These are phyloP conservation scores for Tolypocladium tropicale DNA, from an alignment of 2,329 filamentous ascomycete species.

Conservation along the genomic window DNA sequence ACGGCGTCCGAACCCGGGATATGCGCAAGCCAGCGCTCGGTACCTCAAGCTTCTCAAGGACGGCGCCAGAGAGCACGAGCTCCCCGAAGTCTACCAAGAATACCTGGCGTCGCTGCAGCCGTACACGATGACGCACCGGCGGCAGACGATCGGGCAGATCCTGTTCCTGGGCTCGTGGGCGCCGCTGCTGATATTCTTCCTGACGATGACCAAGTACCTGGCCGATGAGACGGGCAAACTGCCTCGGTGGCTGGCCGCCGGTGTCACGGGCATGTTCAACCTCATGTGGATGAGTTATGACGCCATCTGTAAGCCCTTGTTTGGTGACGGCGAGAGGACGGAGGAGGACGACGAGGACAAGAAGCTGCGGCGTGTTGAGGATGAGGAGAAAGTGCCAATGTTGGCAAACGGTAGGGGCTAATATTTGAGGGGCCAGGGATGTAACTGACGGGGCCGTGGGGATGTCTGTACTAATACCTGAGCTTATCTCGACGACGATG, in stretches of 20 bases:
- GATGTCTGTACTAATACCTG: background rate
- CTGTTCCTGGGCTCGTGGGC: slow-evolving; percentile 51
- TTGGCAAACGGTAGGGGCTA: background rate
- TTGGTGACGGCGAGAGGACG: slow-evolving; percentile 79
- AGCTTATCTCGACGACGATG: background rate
- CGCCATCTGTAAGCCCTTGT: slow-evolving; percentile 42
- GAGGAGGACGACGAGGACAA: slow-evolving; percentile 12
- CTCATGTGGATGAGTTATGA: slow-evolving; percentile 37
- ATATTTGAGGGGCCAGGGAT: background rate
- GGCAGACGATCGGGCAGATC: slow-evolving; percentile 55
- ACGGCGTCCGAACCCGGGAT: slow-evolving; percentile 53
- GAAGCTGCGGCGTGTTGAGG: slow-evolving; percentile 4
- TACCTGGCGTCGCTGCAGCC: slow-evolving; percentile 61
- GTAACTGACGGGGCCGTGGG: background rate
- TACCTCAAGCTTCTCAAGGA: slow-evolving; percentile 73
- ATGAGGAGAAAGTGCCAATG: slow-evolving; percentile 15
- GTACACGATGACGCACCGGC: slow-evolving; percentile 57
- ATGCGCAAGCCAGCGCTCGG: slow-evolving; percentile 73
- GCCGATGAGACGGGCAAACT: slow-evolving; percentile 56
- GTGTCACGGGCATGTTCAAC: slow-evolving; percentile 42
- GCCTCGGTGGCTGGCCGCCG: slow-evolving; percentile 54
- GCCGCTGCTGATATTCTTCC: slow-evolving; percentile 43
- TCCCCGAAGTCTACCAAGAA: slow-evolving; percentile 66
- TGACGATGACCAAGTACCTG: slow-evolving; percentile 34
- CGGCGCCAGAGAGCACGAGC: slow-evolving; percentile 68